Evolutionary conservation across 805 yeast species (phyloP).

Genomic region (Saccharomycopsis sp.): DNA sequence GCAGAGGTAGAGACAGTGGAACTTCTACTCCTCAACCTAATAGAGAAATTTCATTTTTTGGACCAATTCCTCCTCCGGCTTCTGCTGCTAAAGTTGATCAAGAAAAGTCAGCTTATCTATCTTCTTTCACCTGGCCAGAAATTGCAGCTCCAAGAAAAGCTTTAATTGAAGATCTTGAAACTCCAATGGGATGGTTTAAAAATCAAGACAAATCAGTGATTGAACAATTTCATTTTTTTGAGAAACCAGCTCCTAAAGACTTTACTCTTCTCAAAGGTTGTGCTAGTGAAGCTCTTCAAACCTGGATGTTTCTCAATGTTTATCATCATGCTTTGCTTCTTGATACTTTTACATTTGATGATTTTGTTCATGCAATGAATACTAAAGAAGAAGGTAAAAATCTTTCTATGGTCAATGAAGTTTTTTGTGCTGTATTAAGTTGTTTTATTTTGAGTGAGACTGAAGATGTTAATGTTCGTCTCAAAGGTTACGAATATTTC

Average conservation of each 20-base stretch:
- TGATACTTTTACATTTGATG: conserved; percentile 77
- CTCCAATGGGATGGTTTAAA: conserved; percentile 5
- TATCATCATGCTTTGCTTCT: conserved; percentile 53
- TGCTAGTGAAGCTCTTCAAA: conserved; percentile 41
- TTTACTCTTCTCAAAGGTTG: conserved; percentile 18
- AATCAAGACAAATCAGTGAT: neutral
- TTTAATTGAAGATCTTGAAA: conserved; percentile 15
- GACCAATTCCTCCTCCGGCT: conserved; percentile 15
- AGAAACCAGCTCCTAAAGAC: conserved; percentile 8
- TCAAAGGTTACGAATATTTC: conserved; percentile 18
- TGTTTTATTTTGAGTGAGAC: conserved; percentile 38
- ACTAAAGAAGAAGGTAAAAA: conserved; percentile 34
- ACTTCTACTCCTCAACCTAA: neutral
- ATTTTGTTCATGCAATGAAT: conserved; percentile 39
- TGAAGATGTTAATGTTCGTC: conserved; percentile 23
- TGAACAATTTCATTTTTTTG: conserved; percentile 7
- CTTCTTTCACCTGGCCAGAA: conserved; percentile 7
- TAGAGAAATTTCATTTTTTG: conserved; percentile 1
- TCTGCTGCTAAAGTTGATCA: conserved; percentile 6
- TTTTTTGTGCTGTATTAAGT: conserved; percentile 55
- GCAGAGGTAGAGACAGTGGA: no score
- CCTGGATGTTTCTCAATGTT: conserved; percentile 68
- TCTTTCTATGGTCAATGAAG: conserved; percentile 49
- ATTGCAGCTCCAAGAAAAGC: conserved; percentile 13
- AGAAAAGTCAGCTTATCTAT: conserved; percentile 10